These are phyloP conservation scores for Talaromyces islandicus DNA, from an alignment of 2,329 filamentous ascomycete species.

Conservation along the genomic window DNA sequence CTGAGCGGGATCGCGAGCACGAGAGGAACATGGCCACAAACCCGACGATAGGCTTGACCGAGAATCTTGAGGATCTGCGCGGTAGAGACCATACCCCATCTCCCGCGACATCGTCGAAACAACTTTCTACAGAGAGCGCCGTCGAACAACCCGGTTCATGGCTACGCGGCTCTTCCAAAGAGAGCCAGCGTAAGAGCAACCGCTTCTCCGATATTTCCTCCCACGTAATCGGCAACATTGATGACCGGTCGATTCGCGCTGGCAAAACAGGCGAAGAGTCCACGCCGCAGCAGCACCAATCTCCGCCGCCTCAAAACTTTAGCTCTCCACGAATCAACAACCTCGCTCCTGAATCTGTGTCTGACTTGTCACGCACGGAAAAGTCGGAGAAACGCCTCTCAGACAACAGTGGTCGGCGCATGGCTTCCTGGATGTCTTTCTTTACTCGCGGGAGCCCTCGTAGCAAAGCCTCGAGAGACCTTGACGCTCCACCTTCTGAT, in stretches of 20 bases:
- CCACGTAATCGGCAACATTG: slow-evolving; percentile 27
- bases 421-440: slow-evolving; percentile 61
- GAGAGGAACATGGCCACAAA: slow-evolving; percentile 29
- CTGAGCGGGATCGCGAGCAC: slow-evolving; percentile 51
- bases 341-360: slow-evolving; percentile 45
- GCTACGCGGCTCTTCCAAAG: slow-evolving; percentile 28
- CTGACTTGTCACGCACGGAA: slow-evolving; percentile 45
- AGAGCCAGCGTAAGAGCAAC: slow-evolving; percentile 13
- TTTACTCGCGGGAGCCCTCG: slow-evolving; percentile 61
- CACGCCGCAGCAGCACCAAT: slow-evolving; percentile 31
- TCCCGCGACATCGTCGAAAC: slow-evolving; percentile 7
- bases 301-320: slow-evolving; percentile 41
- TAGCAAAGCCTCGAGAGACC: slow-evolving; percentile 50
- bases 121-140: not conserved
- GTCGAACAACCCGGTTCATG: slow-evolving; percentile 21
- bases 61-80: slow-evolving; percentile 7
- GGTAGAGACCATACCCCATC: slow-evolving; percentile 12
- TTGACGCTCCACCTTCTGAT: slow-evolving; percentile 58
- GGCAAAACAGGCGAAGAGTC: slow-evolving; percentile 20
- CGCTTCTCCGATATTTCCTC: slow-evolving; percentile 26
- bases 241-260: slow-evolving; percentile 27
- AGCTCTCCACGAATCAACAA: slow-evolving; percentile 50
- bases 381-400: slow-evolving; percentile 51
- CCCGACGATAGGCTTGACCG: slow-evolving; percentile 26
- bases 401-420: slow-evolving; percentile 43